Conservation (phyloP, 805 yeast species). For the Metschnikowia proteae region DNA sequence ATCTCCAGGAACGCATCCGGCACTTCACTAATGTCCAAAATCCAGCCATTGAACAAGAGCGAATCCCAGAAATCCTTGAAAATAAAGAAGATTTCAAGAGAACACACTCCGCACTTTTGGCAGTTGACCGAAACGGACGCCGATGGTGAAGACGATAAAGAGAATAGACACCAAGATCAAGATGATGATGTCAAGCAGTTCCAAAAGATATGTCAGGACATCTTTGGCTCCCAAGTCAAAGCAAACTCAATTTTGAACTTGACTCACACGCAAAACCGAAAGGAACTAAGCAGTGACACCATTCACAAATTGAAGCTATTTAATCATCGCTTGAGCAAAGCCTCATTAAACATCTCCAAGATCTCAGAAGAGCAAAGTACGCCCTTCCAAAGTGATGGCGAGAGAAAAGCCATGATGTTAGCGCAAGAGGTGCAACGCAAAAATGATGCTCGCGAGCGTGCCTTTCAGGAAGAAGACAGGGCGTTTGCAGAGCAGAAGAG, state of each 20-base stretch:
- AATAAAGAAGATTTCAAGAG: constrained; percentile 11
- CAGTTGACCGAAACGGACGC: constrained; percentile 11
- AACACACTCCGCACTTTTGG: constrained; percentile 18
- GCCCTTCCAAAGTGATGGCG: neutral
- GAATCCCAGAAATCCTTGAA: constrained; percentile 13
- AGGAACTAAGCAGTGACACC: constrained; percentile 11
- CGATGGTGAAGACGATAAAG: constrained; percentile 17
- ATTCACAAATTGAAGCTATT: constrained; percentile 11
- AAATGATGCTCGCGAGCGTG: constrained; percentile 13
- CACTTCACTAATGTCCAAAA: constrained; percentile 10
- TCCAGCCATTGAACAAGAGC: constrained; percentile 9
- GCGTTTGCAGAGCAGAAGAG: constrained; percentile 15
- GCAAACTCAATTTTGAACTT: constrained; percentile 7
- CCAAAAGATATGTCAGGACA: constrained; percentile 30
- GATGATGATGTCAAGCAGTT: constrained; percentile 29
- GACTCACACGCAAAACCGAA: constrained; percentile 5
- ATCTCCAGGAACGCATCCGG: constrained; percentile 24
- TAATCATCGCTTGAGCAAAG: constrained; percentile 13
- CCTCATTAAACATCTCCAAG: constrained; percentile 9
- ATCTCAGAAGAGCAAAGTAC: neutral
- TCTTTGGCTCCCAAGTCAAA: constrained; percentile 23
- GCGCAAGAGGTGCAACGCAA: constrained; percentile 18
- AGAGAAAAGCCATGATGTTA: constrained; percentile 21
- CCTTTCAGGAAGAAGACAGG: constrained; percentile 6
- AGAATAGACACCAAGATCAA: constrained; percentile 13